phyloP scores from a whole-genome alignment of 306 rosid genomes.

The Gillenia trifoliata region DNA sequence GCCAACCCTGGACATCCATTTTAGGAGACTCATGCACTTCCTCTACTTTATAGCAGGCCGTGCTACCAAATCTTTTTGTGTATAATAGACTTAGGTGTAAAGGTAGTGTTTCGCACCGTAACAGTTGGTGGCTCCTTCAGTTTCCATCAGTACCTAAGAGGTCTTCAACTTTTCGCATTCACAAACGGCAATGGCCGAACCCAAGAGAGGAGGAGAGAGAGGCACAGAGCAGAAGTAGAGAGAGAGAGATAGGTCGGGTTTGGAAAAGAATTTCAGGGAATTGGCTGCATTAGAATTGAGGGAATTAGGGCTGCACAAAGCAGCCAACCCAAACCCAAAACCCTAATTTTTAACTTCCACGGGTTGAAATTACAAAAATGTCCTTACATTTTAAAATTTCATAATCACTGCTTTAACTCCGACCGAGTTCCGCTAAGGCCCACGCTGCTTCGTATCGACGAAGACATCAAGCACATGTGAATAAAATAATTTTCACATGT shows the following conservation, averaged over 20 bases:
- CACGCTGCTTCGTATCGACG: too few relatives aligned
- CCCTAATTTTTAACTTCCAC: too few relatives aligned
- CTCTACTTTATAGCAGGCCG: slow-evolving; percentile 60
- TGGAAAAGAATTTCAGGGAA: too few relatives aligned
- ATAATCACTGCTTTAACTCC: too few relatives aligned
- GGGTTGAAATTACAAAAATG: too few relatives aligned
- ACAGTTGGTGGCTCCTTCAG: slow-evolving; percentile 24
- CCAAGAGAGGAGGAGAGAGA: background rate
- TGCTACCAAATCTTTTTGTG: slow-evolving; percentile 53
- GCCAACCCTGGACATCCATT: slow-evolving; percentile 71
- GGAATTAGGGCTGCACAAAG: too few relatives aligned
- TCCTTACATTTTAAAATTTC: too few relatives aligned
- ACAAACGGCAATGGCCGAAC: background rate
- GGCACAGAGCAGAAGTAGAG: background rate
- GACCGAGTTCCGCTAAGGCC: too few relatives aligned
- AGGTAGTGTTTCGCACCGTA: slow-evolving; percentile 28
- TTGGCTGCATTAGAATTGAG: too few relatives aligned
- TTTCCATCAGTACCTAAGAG: slow-evolving; percentile 46
- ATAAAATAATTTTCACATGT: too few relatives aligned
- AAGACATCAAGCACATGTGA: too few relatives aligned
- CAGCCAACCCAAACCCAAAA: too few relatives aligned
- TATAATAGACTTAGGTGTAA: slow-evolving; percentile 73
- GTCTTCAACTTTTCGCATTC: slow-evolving; percentile 10
- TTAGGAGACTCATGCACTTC: slow-evolving; percentile 57
- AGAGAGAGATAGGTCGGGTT: background rate